These are phyloP conservation scores for Nidularia sp. DNA, from an alignment of 768 basidiomycete genomes.

Conservation along the genomic window DNA sequence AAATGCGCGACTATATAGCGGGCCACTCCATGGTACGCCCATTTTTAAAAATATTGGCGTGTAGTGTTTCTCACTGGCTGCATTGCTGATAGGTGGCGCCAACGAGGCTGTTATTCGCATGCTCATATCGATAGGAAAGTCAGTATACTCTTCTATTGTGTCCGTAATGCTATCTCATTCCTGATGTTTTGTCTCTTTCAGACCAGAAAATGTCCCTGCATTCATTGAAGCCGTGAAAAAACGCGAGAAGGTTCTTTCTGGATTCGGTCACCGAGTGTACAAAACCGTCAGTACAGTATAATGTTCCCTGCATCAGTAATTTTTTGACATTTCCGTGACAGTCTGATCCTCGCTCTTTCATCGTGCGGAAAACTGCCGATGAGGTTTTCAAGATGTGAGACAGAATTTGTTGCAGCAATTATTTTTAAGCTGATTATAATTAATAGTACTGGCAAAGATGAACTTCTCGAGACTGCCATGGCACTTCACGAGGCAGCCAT, in stretches of 20 bases:
- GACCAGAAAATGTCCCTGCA: slow-evolving; percentile 79
- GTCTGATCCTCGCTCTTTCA: slow-evolving; percentile 90
- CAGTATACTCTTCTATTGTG: slow-evolving; percentile 15
- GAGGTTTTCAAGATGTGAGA: slow-evolving; percentile 87
- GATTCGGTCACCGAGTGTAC: slow-evolving; percentile 75
- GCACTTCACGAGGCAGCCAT: slow-evolving; percentile 83
- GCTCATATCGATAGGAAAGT: slow-evolving; percentile 85
- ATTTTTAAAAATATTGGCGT: neutral
- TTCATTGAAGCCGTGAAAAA: slow-evolving; percentile 86
- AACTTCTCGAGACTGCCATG: slow-evolving; percentile 86
- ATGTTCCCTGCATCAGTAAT: slow-evolving; percentile 17
- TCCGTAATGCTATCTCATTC: neutral
- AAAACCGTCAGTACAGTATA: slow-evolving; percentile 17
- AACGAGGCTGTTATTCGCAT: slow-evolving; percentile 95
- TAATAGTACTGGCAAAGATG: slow-evolving; percentile 76
- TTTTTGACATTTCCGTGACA: slow-evolving; percentile 18
- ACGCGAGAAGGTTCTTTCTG: slow-evolving; percentile 84
- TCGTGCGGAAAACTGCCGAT: slow-evolving; percentile 86
- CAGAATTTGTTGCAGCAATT: neutral
- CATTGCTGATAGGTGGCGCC: slow-evolving; percentile 57
- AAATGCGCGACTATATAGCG: slow-evolving; percentile 29
- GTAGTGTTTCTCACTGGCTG: slow-evolving; percentile 1
- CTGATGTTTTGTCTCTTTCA: slow-evolving; percentile 15
- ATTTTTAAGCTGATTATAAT: neutral
- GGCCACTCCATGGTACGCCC: slow-evolving; percentile 61